A percentile compares a stretch with the other conserved stretches of the same genome.
phyloP scores from a whole-genome alignment of 371 early-diverging fungal genomes.

The Mortierella sp. region DNA sequence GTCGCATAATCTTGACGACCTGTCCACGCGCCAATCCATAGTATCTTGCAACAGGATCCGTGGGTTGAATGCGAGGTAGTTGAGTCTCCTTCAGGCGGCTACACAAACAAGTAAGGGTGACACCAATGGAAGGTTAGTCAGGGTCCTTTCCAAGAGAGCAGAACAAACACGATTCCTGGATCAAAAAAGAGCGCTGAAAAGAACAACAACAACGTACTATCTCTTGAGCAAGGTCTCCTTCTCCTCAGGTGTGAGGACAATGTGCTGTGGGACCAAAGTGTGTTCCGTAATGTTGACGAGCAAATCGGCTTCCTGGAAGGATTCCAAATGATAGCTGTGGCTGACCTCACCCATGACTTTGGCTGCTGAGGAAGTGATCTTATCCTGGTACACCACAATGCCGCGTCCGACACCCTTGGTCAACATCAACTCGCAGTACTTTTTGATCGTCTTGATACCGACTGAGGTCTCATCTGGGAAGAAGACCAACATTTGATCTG shows the following conservation, averaged over 20 bases:
- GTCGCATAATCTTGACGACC: conserved; percentile 94
- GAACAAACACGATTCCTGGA: no score
- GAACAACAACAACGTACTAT: conserved; percentile 75
- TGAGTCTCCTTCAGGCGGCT: conserved; percentile 96
- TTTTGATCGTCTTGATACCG: conserved; percentile 92
- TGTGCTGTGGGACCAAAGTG: conserved; percentile 96
- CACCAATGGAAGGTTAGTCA: no score
- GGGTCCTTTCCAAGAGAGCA: no score
- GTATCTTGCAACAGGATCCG: conserved; percentile 97
- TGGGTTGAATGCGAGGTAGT: conserved; percentile 93
- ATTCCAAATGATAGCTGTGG: conserved; percentile 88
- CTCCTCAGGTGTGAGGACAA: conserved; percentile 90
- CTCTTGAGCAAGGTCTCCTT: conserved; percentile 90
- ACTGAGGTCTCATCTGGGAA: conserved; percentile 92
- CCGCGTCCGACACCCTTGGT: conserved; percentile 83
- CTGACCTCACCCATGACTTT: conserved; percentile 70
- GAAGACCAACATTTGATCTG: conserved; percentile 90
- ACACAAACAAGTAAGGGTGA: no score
- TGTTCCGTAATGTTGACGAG: conserved; percentile 99
- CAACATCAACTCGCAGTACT: conserved; percentile 89
- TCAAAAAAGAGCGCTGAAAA: no score
- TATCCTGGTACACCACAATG: conserved; percentile 87
- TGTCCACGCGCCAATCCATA: conserved; percentile 97
- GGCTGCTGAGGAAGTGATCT: conserved; percentile 89
- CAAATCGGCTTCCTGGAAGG: conserved; percentile 96